Conservation (phyloP, 148 eudicot genomes). For the Limonium bicolor region DNA sequence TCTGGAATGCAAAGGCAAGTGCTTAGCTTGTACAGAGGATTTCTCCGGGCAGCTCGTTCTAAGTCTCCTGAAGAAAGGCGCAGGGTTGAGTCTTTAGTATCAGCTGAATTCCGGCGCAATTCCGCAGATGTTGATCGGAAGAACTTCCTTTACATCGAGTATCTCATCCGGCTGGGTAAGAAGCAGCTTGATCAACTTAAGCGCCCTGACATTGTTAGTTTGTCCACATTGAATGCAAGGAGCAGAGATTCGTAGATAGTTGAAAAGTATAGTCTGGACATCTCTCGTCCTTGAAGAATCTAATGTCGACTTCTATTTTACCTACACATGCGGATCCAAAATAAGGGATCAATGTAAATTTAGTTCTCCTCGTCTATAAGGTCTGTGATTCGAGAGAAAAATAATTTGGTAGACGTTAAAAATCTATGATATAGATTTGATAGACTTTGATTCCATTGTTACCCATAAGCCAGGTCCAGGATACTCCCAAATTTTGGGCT, state of each 20-base stretch:
- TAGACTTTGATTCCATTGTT: too few relatives aligned
- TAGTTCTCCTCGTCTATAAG: too few relatives aligned
- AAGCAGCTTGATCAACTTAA: slow-evolving; percentile 81
- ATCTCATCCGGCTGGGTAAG: slow-evolving; percentile 68
- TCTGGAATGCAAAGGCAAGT: slow-evolving; percentile 95
- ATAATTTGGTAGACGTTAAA: too few relatives aligned
- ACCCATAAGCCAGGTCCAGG: too few relatives aligned
- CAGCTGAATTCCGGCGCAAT: slow-evolving; percentile 64
- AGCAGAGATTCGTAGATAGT: neutral
- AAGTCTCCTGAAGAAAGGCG: slow-evolving; percentile 56
- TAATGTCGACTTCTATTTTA: too few relatives aligned
- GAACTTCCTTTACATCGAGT: slow-evolving; percentile 68
- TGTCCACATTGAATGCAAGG: slow-evolving; percentile 36
- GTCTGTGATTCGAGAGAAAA: too few relatives aligned
- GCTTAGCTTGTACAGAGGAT: slow-evolving; percentile 65
- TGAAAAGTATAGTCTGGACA: too few relatives aligned
- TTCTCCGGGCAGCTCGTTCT: slow-evolving; percentile 64
- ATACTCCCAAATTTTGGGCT: too few relatives aligned
- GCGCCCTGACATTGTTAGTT: slow-evolving; percentile 51
- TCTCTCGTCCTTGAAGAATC: too few relatives aligned
- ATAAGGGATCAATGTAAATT: too few relatives aligned
- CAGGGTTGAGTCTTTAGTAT: slow-evolving; percentile 45
- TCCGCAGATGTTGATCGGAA: slow-evolving; percentile 64
- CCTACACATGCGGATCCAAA: too few relatives aligned
- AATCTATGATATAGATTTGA: too few relatives aligned